Evolutionary conservation across 192 early-diverging fungal genomes (phyloP).

Genomic region (Mortierella hygrophila): DNA sequence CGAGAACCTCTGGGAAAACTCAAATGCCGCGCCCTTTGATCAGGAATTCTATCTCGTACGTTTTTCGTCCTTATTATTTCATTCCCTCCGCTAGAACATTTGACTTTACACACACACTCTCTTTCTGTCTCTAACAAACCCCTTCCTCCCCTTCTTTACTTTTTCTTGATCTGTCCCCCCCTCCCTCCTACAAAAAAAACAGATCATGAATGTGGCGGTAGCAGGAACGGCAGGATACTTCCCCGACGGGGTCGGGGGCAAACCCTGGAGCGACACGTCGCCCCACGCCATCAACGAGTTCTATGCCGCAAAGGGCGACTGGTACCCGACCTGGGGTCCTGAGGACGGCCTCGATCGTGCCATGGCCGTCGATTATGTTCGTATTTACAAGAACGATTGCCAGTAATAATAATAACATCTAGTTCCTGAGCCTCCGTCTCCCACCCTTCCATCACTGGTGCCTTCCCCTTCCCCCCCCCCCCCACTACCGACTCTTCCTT

Average conservation of each 20-base stretch:
- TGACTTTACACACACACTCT: too few relatives aligned
- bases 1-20: constrained; percentile 66
- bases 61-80: background rate
- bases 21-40: constrained; percentile 71
- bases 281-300: constrained; percentile 64
- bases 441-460: background rate
- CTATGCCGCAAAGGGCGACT: constrained; percentile 61
- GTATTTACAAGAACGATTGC: constrained; percentile 42
- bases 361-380: constrained; percentile 60
- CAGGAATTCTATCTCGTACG: constrained; percentile 67
- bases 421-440: background rate
- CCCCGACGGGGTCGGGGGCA: constrained; percentile 59
- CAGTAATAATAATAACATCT: background rate
- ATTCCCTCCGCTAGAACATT: too few relatives aligned
- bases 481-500: background rate
- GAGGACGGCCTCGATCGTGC: constrained; percentile 54
- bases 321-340: constrained; percentile 69
- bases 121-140: too few relatives aligned
- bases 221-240: constrained; percentile 72
- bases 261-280: constrained; percentile 70
- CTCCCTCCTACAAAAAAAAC: background rate
- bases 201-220: constrained; percentile 74
- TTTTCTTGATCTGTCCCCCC: background rate
- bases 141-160: background rate
- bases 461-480: too few relatives aligned